Conservation (phyloP, 768 basidiomycete genomes). For the Tephrocybe sp. region DNA sequence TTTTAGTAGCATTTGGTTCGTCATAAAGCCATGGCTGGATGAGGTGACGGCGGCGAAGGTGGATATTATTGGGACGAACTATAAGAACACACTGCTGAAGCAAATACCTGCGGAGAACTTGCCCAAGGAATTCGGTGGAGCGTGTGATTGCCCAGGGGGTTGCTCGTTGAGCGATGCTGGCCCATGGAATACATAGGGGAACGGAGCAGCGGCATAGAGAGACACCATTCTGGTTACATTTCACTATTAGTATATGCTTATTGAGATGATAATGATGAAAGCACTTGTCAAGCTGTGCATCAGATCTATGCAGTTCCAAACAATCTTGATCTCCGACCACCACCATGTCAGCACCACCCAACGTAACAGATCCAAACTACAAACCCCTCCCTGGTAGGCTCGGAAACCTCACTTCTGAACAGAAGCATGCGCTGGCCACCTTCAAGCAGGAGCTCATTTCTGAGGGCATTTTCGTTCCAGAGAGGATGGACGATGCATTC, state of each 20-base stretch:
- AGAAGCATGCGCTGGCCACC: constrained; percentile 64
- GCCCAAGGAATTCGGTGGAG: constrained; percentile 83
- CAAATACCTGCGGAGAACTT: constrained; percentile 87
- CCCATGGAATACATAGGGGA: constrained; percentile 67
- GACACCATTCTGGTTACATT: not conserved
- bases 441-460: constrained; percentile 64
- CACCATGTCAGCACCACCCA: constrained; percentile 32
- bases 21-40: constrained; percentile 94
- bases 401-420: constrained; percentile 67
- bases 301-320: not conserved
- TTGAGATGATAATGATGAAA: not conserved
- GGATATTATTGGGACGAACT: constrained; percentile 74
- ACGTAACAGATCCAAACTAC: constrained; percentile 61
- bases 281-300: not conserved
- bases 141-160: constrained; percentile 72
- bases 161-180: constrained; percentile 90
- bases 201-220: not conserved
- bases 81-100: constrained; percentile 71
- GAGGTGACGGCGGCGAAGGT: constrained; percentile 95
- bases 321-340: constrained; percentile 10
- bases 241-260: not conserved
- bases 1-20: constrained; percentile 83
- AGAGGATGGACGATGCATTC: constrained; percentile 51
- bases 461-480: constrained; percentile 58
- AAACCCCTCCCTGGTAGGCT: constrained; percentile 69